Conservation (phyloP, 1,139 yeast genomes). For the Magnusiomyces suaveolens region DNA sequence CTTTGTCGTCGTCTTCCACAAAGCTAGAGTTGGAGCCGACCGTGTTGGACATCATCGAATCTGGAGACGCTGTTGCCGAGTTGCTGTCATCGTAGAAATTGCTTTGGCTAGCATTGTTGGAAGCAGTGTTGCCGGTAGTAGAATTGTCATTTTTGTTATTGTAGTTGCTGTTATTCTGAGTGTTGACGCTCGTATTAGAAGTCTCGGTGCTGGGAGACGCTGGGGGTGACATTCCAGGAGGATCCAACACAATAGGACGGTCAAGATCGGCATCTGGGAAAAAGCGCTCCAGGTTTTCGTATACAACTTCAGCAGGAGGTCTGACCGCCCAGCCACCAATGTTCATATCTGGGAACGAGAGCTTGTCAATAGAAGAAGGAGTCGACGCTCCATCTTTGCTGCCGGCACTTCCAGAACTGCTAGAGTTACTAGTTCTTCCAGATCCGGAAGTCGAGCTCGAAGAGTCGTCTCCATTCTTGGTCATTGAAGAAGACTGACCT, state of each 20-base stretch:
- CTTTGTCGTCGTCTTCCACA: neutral
- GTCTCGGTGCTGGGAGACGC: slow-evolving; percentile 38
- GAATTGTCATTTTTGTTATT: neutral
- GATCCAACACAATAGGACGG: slow-evolving; percentile 77
- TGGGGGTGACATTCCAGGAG: slow-evolving; percentile 42
- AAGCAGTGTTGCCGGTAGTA: neutral
- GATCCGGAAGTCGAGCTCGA: neutral
- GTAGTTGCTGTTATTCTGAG: neutral
- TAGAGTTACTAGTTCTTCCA: neutral
- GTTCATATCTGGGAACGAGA: slow-evolving; percentile 6
- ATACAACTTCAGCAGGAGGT: slow-evolving; percentile 91
- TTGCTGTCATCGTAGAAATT: neutral
- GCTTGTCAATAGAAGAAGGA: neutral
- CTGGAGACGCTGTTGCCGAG: neutral
- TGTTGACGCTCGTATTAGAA: neutral
- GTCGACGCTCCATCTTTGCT: neutral
- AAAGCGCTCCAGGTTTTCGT: slow-evolving; percentile 80
- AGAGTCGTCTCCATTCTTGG: neutral
- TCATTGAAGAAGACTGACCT: neutral
- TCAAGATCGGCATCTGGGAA: slow-evolving; percentile 92
- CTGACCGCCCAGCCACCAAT: slow-evolving; percentile 47
- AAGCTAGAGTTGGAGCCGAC: neutral
- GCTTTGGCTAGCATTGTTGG: neutral
- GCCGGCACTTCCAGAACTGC: neutral
- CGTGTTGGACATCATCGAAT: neutral